Conservation (phyloP, 2,329 filamentous ascomycete species). For the Fusarium sp. region DNA sequence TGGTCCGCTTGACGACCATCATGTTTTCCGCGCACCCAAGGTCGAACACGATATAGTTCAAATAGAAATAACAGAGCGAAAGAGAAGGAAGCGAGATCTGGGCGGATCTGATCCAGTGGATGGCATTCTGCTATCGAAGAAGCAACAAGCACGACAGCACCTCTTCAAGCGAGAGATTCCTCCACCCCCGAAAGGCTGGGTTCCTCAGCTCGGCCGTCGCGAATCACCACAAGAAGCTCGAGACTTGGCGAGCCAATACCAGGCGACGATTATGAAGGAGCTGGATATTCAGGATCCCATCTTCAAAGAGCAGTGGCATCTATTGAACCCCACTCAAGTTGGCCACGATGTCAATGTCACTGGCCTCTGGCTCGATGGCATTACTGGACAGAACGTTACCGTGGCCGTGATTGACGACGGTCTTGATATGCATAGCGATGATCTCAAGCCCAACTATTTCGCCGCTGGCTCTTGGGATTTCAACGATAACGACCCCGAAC, state of each 20-base stretch:
- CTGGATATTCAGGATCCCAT: conserved; percentile 90
- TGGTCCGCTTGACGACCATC: conserved; percentile 81
- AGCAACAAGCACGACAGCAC: conserved; percentile 69
- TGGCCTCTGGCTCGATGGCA: conserved; percentile 88
- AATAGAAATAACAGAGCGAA: conserved; percentile 64
- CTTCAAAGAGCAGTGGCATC: conserved; percentile 95
- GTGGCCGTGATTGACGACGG: conserved; percentile 97
- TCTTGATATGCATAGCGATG: conserved; percentile 93
- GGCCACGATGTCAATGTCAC: conserved; percentile 98
- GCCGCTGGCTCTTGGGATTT: conserved; percentile 94
- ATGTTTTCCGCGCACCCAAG: conserved; percentile 84
- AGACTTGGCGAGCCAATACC: conserved; percentile 65
- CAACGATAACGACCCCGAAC: conserved; percentile 85
- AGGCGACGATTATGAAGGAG: conserved; percentile 70
- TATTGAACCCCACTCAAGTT: conserved; percentile 82
- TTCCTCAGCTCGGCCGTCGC: conserved; percentile 19
- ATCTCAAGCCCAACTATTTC: conserved; percentile 94
- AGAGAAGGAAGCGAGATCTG: conserved; percentile 71
- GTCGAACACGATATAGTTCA: conserved; percentile 70
- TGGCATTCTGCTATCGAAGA: conserved; percentile 81
- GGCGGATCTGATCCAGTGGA: conserved; percentile 73
- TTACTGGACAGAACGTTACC: conserved; percentile 89
- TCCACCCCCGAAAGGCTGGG: conserved; percentile 50
- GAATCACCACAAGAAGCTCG: conserved; percentile 24
- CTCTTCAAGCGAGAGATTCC: conserved; percentile 66